Percentiles rank a stretch among this genome's conserved stretches.
Conservation (phyloP, 805 yeast species). For the Yarrowia sp. region DNA sequence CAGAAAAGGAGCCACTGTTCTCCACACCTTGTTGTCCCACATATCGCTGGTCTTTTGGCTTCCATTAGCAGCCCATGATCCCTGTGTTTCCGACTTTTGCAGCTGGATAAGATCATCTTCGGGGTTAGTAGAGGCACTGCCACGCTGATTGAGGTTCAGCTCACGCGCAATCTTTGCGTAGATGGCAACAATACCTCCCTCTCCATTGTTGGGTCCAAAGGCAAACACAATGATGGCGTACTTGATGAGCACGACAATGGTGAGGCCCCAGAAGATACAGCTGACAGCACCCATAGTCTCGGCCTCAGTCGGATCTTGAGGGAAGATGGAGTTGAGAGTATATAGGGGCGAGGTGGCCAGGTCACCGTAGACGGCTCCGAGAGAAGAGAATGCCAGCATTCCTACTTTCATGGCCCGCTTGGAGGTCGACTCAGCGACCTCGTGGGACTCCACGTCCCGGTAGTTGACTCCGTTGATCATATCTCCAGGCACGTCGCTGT, state of each 20-base stretch:
- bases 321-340: constrained; percentile 21
- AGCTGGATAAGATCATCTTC: constrained; percentile 10
- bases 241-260: constrained; percentile 51
- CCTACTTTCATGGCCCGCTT: constrained; percentile 9
- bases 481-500: not conserved
- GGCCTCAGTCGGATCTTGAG: not conserved
- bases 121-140: not conserved
- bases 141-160: constrained; percentile 38
- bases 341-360: constrained; percentile 17
- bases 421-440: not conserved
- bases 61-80: not conserved
- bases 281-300: constrained; percentile 13
- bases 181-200: constrained; percentile 64
- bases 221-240: constrained; percentile 48
- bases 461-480: constrained; percentile 12
- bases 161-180: constrained; percentile 54
- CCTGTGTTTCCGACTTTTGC: constrained; percentile 11
- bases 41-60: not conserved
- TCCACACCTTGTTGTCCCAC: constrained; percentile 6
- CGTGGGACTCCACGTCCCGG: not conserved
- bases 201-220: constrained; percentile 57
- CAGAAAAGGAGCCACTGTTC: not conserved
- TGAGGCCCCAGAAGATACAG: constrained; percentile 53
- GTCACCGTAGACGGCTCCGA: constrained; percentile 59
- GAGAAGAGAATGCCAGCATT: constrained; percentile 43